Evolutionary conservation across 192 early-diverging fungal genomes (phyloP).

Genomic region (Backusella australiensis): DNA sequence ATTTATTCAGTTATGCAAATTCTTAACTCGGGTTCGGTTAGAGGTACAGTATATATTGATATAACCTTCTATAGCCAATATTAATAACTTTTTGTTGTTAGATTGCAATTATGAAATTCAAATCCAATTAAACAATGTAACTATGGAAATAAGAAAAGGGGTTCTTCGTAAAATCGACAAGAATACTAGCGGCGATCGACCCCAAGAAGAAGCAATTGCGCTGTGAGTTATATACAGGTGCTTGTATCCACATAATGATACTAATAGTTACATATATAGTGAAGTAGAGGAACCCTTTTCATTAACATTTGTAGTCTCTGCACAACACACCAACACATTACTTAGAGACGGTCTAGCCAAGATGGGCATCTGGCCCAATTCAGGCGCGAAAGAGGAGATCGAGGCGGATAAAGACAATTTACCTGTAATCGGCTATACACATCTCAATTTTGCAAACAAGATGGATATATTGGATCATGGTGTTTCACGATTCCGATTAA

Average conservation of each 20-base stretch:
- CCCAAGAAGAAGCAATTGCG: conserved; percentile 8
- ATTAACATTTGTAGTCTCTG: conserved; percentile 2
- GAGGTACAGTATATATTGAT: background rate
- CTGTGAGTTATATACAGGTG: background rate
- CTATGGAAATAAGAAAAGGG: background rate
- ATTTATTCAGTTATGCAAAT: conserved; percentile 7
- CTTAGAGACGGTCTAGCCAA: conserved; percentile 1
- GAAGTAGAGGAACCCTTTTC: conserved; percentile 11
- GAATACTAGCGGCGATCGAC: background rate
- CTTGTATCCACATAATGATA: background rate
- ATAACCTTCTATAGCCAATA: background rate
- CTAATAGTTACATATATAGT: background rate
- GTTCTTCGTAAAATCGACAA: background rate
- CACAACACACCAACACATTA: conserved; percentile 2
- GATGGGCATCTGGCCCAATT: conserved; percentile 4
- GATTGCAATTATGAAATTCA: conserved; percentile 13
- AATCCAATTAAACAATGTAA: conserved; percentile 5
- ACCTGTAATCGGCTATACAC: background rate
- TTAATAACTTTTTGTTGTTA: background rate
- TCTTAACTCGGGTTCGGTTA: background rate
- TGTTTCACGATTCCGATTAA: background rate
- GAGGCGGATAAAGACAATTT: background rate
- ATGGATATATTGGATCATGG: conserved; percentile 14
- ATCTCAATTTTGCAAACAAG: conserved; percentile 6
- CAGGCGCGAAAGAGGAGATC: background rate